Evolutionary conservation across 495 filamentous ascomycete species (phyloP).

Genomic region (Aspergillus mulundensis): DNA sequence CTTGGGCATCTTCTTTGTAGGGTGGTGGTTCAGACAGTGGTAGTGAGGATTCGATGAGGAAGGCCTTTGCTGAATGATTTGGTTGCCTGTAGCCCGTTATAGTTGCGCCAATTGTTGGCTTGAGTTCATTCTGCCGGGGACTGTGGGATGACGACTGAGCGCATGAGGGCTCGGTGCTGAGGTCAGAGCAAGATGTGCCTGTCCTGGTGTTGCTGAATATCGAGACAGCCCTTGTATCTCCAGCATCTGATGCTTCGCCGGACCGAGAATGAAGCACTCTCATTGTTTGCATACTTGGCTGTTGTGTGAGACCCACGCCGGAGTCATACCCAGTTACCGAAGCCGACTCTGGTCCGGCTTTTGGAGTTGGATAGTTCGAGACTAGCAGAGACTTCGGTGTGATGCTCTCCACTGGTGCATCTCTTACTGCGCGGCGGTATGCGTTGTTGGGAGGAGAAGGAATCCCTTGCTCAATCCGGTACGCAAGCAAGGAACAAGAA

Average conservation of each 20-base stretch:
- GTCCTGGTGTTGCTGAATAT: constrained; percentile 11
- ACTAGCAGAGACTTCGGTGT: constrained; percentile 8
- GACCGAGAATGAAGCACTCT: constrained; percentile 11
- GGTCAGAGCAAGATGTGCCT: constrained; percentile 10
- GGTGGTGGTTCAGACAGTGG: background rate
- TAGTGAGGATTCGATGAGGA: constrained; percentile 4
- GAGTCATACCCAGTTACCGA: constrained; percentile 15
- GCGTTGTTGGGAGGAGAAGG: constrained; percentile 4
- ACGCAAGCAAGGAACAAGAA: constrained; percentile 20
- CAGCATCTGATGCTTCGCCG: constrained; percentile 5
- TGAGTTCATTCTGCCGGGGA: background rate
- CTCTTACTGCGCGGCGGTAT: background rate
- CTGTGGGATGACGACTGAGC: background rate
- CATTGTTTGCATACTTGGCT: constrained; percentile 22
- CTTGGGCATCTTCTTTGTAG: background rate
- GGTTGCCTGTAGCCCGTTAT: background rate
- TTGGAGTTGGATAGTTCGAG: constrained; percentile 9
- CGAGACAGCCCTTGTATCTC: background rate
- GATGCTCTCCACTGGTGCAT: background rate
- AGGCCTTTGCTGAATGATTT: constrained; percentile 13
- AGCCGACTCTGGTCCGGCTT: constrained; percentile 6
- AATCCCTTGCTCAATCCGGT: constrained; percentile 20
- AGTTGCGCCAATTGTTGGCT: constrained; percentile 1
- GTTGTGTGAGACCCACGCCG: constrained; percentile 18
- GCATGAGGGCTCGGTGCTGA: constrained; percentile 1